phyloP scores from a whole-genome alignment of 805 yeast species.

The Gaillardinia entomophila region DNA sequence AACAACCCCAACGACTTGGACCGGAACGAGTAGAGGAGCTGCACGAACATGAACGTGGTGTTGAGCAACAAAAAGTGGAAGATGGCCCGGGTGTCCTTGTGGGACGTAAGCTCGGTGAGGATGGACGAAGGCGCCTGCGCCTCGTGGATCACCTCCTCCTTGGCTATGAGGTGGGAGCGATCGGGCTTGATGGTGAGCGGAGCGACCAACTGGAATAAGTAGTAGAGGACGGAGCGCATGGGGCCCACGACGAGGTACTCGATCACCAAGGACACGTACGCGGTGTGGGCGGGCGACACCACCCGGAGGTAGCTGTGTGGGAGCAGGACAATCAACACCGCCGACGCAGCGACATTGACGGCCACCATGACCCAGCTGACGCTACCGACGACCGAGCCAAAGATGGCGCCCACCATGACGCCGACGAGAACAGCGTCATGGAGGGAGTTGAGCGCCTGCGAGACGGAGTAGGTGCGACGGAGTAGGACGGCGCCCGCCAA shows the following conservation, averaged over 20 bases:
- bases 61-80: constrained; percentile 82
- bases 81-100: constrained; percentile 74
- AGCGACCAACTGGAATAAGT: constrained; percentile 8
- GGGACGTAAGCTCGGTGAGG: constrained; percentile 26
- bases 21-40: constrained; percentile 83
- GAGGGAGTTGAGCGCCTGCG: constrained; percentile 2
- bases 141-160: neutral
- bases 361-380: constrained; percentile 14
- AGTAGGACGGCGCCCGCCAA: constrained; percentile 8
- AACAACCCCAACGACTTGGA: constrained; percentile 87
- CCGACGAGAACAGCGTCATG: constrained; percentile 1
- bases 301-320: constrained; percentile 14
- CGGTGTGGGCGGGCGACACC: constrained; percentile 11
- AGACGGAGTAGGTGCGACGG: constrained; percentile 6
- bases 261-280: constrained; percentile 11
- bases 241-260: constrained; percentile 15
- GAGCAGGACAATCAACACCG: constrained; percentile 18
- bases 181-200: constrained; percentile 19
- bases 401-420: constrained; percentile 1
- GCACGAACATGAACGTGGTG: constrained; percentile 91
- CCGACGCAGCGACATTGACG: constrained; percentile 19
- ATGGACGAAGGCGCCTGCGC: constrained; percentile 6
- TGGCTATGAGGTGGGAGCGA: constrained; percentile 2
- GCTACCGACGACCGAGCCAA: neutral
- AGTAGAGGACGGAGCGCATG: constrained; percentile 1